Conservation (phyloP, 495 filamentous ascomycete genomes). For the Xylaria flabelliformis region DNA sequence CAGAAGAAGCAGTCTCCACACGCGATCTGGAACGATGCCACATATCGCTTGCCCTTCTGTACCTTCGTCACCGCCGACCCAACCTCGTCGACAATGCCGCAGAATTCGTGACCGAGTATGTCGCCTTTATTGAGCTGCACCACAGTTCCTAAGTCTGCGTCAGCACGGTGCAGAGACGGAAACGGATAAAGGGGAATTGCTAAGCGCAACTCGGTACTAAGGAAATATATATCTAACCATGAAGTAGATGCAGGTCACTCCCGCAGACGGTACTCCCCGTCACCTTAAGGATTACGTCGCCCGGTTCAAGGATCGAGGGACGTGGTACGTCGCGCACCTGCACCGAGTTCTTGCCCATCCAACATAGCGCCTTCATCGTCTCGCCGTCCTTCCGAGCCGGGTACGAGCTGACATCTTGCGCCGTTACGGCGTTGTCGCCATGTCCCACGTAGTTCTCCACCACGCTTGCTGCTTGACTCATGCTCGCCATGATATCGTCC, state of each 20-base stretch:
- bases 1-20: conserved; percentile 81
- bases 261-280: conserved; percentile 90
- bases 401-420: conserved; percentile 63
- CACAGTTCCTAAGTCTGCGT: conserved; percentile 53
- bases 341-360: conserved; percentile 75
- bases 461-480: conserved; percentile 64
- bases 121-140: conserved; percentile 81
- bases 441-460: conserved; percentile 73
- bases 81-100: conserved; percentile 76
- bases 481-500: background rate
- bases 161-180: background rate
- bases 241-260: conserved; percentile 81
- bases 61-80: conserved; percentile 66
- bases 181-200: background rate
- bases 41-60: conserved; percentile 73
- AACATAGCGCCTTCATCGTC: conserved; percentile 75
- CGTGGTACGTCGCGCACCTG: conserved; percentile 66
- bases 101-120: conserved; percentile 91
- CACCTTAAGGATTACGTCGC: conserved; percentile 83
- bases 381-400: conserved; percentile 51
- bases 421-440: conserved; percentile 59
- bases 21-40: conserved; percentile 87
- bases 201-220: background rate
- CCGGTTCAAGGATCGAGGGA: conserved; percentile 72
- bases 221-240: conserved; percentile 50